Conservation (phyloP, 2,329 filamentous ascomycete species). For the Aaosphaeria pasadenensis region DNA sequence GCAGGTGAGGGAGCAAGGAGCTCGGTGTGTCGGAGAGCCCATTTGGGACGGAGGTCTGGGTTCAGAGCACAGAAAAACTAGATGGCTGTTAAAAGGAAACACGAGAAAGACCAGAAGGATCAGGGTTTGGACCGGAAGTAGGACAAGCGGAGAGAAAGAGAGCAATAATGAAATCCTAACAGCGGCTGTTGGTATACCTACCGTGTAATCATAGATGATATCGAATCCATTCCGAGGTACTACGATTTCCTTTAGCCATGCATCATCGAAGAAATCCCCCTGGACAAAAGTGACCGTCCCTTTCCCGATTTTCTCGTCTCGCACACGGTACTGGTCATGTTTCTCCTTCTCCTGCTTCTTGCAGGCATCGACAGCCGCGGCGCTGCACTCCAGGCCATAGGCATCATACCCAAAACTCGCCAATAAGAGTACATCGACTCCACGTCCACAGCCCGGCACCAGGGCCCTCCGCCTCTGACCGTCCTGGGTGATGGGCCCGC, state of each 20-base stretch:
- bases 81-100: background rate
- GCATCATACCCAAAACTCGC: conserved; percentile 73
- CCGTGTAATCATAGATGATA: conserved; percentile 63
- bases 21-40: conserved; percentile 55
- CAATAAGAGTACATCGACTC: conserved; percentile 77
- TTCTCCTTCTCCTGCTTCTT: conserved; percentile 38
- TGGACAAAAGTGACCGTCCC: conserved; percentile 56
- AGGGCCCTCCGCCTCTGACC: conserved; percentile 56
- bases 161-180: too few relatives aligned
- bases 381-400: conserved; percentile 68
- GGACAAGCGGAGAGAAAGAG: too few relatives aligned
- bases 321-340: conserved; percentile 35
- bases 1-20: conserved; percentile 46
- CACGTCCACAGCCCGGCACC: conserved; percentile 78
- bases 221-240: conserved; percentile 54
- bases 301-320: conserved; percentile 40
- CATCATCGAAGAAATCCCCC: conserved; percentile 66
- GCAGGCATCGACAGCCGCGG: conserved; percentile 49
- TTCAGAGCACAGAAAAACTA: conserved; percentile 62
- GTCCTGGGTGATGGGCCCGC: conserved; percentile 11
- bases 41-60: conserved; percentile 53
- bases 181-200: conserved; percentile 27
- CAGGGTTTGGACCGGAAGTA: too few relatives aligned
- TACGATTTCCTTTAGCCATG: conserved; percentile 48
- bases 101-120: too few relatives aligned